Evolutionary conservation across 345 rosid species (phyloP), one percentile per base, ranked within the genome.

Genomic region (Geranium rotundifolium): DNA sequence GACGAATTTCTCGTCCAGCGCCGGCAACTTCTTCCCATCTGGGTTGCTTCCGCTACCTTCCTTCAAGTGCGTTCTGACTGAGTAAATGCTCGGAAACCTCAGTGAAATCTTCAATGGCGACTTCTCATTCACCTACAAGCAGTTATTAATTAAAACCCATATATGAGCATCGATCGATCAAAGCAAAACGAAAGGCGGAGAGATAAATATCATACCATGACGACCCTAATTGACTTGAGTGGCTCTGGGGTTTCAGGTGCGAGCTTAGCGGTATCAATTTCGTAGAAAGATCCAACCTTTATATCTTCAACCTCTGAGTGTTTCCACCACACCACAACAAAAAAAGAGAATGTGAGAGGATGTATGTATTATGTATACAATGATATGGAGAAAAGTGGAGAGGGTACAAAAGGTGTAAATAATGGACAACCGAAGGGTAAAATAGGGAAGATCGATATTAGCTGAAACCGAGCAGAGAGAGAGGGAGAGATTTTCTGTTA

Each of bases 41-140:
- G 55, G 39, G 39, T 69, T 78, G 55, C 67, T 55, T 62, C 65
- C 60, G 60, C 55, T 75, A n/a, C 59, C 67, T 34, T 61, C 73
- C 39, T 65, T 71, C 70, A 90, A 83, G 77, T 84, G 76, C 10
- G 72, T 69, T 15, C 73, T 64, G 49, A 93, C 80, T 41, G 96
- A 83, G 65, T 58, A 61, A 13, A 71, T 34, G 74, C 89, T 88
- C 2, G 99, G 92, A 66, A 71, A 93, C 61, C 96, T 85, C 74
- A 90, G 74, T 6, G 84, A 75, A 17, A 93, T 82, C 20, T 76
- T 67, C 60, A 60, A 67, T 59, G 71, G 80, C 7, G 80, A 78
- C 81, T 83, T 86, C 72, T 86, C 86, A 46, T 69, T 77, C 70
- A 93, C 99, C 99, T 93, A 67, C 59, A n/a, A 54, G 29, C 2